A percentile compares a stretch with the other conserved stretches of the same genome.
Conservation (phyloP, 2,329 filamentous ascomycete species). For the Colletotrichum orbiculare region DNA sequence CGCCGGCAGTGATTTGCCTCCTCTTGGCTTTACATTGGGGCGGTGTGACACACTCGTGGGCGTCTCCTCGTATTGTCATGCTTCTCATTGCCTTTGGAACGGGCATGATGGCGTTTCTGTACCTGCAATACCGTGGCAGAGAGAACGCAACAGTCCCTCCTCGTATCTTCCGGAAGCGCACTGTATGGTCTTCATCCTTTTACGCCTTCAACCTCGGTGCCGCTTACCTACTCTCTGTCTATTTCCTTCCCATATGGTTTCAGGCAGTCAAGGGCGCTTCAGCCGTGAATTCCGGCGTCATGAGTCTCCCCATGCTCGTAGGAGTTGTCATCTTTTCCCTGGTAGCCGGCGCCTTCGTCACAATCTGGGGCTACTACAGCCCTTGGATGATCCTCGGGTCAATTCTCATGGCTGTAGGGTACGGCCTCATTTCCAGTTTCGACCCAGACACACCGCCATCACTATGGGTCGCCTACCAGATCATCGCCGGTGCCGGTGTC, state of each 20-base stretch:
- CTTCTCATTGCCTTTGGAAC: constrained; percentile 60
- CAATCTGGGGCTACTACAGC: constrained; percentile 55
- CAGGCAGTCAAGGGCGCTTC: constrained; percentile 55
- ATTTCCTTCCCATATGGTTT: constrained; percentile 59
- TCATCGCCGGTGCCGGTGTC: constrained; percentile 53
- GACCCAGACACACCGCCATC: constrained; percentile 44
- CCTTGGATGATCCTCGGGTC: constrained; percentile 54
- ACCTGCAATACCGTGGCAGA: constrained; percentile 50
- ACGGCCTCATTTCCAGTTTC: constrained; percentile 56
- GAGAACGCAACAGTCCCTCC: constrained; percentile 57
- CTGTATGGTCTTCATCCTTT: constrained; percentile 49
- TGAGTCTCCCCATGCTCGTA: constrained; percentile 54
- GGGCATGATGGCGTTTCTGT: constrained; percentile 49
- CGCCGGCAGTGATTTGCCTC: constrained; percentile 55
- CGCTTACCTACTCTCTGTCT: constrained; percentile 44
- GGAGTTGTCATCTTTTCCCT: constrained; percentile 49
- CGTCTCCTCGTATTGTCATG: constrained; percentile 58
- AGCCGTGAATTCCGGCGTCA: constrained; percentile 52
- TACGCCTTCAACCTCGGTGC: constrained; percentile 52
- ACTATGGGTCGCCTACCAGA: constrained; percentile 59
- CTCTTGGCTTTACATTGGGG: constrained; percentile 64
- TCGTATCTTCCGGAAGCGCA: constrained; percentile 53
- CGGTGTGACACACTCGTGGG: constrained; percentile 61
- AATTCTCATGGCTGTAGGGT: constrained; percentile 49
- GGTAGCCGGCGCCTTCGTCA: constrained; percentile 48